Percentiles rank a stretch among this genome's conserved stretches.
Evolutionary conservation across 306 rosid species (phyloP).

Genomic region (Mimosa bimucronata): DNA sequence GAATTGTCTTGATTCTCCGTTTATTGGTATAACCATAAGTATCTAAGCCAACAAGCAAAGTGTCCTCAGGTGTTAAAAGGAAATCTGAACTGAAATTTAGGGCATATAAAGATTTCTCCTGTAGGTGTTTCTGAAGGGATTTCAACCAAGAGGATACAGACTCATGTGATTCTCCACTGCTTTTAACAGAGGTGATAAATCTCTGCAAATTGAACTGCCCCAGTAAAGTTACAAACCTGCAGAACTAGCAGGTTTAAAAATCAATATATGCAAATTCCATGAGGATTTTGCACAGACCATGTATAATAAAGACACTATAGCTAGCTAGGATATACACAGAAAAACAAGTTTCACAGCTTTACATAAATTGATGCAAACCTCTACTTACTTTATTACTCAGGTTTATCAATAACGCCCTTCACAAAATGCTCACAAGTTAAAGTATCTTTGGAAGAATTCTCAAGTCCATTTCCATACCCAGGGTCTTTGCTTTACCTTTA

Average conservation of each 20-base stretch:
- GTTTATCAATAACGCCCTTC: background rate
- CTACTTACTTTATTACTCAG: background rate
- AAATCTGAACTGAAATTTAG: slow-evolving; percentile 73
- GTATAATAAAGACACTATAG: slow-evolving; percentile 15
- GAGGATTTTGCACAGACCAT: slow-evolving; percentile 13
- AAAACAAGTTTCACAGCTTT: slow-evolving; percentile 1
- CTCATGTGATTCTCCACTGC: slow-evolving; percentile 43
- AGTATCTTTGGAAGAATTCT: background rate
- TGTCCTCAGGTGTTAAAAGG: slow-evolving; percentile 63
- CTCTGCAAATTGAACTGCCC: slow-evolving; percentile 93
- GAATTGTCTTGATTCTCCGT: slow-evolving; percentile 67
- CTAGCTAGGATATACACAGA: background rate
- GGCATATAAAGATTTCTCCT: slow-evolving; percentile 72
- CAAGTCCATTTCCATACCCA: background rate
- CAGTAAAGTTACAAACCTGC: slow-evolving; percentile 68
- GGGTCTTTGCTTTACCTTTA: background rate
- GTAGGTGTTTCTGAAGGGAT: slow-evolving; percentile 53
- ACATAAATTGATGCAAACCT: slow-evolving; percentile 21
- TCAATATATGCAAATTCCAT: slow-evolving; percentile 33
- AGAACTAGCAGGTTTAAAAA: slow-evolving; percentile 44
- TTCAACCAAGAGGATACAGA: slow-evolving; percentile 57
- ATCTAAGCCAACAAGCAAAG: slow-evolving; percentile 68
- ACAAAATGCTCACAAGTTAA: background rate
- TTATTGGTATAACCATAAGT: slow-evolving; percentile 47
- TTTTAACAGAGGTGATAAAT: slow-evolving; percentile 58